Evolutionary conservation across 1,284 basidiomycete genomes (phyloP).

Genomic region (Leccinum angustisporum): DNA sequence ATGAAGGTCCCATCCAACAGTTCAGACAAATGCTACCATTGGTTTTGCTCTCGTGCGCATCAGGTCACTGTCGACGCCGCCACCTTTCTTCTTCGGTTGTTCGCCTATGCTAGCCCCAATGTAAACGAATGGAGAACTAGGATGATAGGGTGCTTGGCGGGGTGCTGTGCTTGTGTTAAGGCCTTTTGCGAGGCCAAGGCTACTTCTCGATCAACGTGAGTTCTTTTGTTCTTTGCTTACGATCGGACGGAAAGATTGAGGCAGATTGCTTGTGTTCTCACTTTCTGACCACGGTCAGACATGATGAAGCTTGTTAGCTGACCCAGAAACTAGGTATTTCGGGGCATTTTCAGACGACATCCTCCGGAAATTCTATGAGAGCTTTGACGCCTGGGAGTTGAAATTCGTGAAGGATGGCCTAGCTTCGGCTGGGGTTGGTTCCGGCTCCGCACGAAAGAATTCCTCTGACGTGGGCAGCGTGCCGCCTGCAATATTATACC

Average conservation of each 20-base stretch:
- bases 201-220: conserved; percentile 66
- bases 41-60: conserved; percentile 68
- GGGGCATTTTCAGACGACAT: conserved; percentile 53
- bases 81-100: conserved; percentile 75
- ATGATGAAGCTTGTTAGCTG: conserved; percentile 15
- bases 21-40: conserved; percentile 52
- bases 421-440: conserved; percentile 35
- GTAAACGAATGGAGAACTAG: conserved; percentile 64
- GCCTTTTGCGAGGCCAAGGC: conserved; percentile 64
- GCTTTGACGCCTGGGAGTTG: conserved; percentile 71
- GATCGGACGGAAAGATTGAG: conserved; percentile 6
- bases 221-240: conserved; percentile 18
- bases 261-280: conserved; percentile 11
- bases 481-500: conserved; percentile 56
- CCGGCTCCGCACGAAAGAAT: conserved; percentile 11
- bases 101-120: conserved; percentile 67
- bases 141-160: conserved; percentile 53
- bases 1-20: conserved; percentile 42
- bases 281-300: conserved; percentile 6
- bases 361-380: conserved; percentile 59
- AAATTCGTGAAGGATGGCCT: conserved; percentile 48
- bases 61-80: conserved; percentile 59
- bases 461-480: conserved; percentile 32
- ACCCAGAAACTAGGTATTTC: conserved; percentile 55
- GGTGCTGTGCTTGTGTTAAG: conserved; percentile 69